A percentile compares a stretch with the other conserved stretches of the same genome.
Conservation (phyloP, 2,329 filamentous ascomycete genomes). For the Emergomyces pasteurianus region DNA sequence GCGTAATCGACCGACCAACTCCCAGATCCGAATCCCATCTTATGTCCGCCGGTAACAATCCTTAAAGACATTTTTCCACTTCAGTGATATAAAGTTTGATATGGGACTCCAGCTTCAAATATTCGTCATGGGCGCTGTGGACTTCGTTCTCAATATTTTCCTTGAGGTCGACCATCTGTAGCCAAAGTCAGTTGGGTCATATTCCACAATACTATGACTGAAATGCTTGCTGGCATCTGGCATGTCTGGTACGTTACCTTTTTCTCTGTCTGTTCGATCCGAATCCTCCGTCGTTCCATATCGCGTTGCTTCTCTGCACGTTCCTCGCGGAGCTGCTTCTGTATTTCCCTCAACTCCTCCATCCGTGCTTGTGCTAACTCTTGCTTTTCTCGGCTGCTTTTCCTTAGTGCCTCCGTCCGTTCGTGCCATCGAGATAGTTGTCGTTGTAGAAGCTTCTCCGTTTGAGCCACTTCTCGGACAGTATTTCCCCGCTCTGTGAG, state of each 20-base stretch:
- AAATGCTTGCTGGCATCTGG: neutral
- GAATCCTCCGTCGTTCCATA: conserved; percentile 81
- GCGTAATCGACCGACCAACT: neutral
- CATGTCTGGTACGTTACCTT: conserved; percentile 51
- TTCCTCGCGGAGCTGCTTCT: conserved; percentile 73
- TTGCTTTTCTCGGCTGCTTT: conserved; percentile 70
- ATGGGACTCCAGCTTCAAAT: conserved; percentile 93
- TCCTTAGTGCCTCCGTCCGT: conserved; percentile 70
- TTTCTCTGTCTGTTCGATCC: conserved; percentile 97
- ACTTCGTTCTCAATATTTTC: conserved; percentile 96
- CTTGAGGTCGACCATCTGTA: conserved; percentile 89
- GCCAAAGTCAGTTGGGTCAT: conserved; percentile 11
- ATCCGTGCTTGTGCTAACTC: conserved; percentile 73
- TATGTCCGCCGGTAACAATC: neutral
- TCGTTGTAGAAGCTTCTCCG: conserved; percentile 69
- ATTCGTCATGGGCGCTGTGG: conserved; percentile 80
- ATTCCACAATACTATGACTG: neutral
- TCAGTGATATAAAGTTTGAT: conserved; percentile 97
- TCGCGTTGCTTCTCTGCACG: conserved; percentile 76
- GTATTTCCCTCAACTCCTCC: conserved; percentile 73
- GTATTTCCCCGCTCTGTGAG: conserved; percentile 80
- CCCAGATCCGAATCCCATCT: neutral
- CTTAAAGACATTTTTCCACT: conserved; percentile 78
- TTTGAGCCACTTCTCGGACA: conserved; percentile 80
- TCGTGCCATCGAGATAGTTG: conserved; percentile 79